Conservation (phyloP, 169 alveolate genomes). For the Plasmodium sp. region DNA sequence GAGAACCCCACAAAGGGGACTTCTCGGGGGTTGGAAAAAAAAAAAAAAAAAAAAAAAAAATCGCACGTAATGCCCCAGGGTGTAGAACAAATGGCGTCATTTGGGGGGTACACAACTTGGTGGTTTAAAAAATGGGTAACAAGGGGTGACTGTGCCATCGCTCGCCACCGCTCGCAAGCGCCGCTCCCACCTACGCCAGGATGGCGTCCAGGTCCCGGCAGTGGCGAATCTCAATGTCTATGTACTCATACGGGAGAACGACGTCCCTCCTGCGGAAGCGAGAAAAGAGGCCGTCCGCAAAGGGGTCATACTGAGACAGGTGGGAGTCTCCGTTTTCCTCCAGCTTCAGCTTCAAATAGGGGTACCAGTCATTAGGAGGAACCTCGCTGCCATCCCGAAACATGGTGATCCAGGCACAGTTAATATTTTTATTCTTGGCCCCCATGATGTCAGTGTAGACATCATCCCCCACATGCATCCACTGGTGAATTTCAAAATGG, state of each 20-base stretch:
- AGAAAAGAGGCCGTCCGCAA: slow-evolving; percentile 33
- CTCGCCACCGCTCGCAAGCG: background rate
- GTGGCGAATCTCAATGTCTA: slow-evolving; percentile 64
- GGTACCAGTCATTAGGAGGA: slow-evolving; percentile 36
- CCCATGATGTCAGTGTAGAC: slow-evolving; percentile 63
- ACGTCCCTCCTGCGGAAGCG: slow-evolving; percentile 17
- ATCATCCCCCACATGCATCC: slow-evolving; percentile 75
- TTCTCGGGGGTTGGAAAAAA: background rate
- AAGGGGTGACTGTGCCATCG: background rate
- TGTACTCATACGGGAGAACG: slow-evolving; percentile 31
- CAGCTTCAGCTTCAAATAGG: slow-evolving; percentile 61
- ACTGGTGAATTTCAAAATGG: slow-evolving; percentile 5
- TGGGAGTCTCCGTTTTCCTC: slow-evolving; percentile 6
- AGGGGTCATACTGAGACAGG: slow-evolving; percentile 29
- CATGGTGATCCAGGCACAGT: slow-evolving; percentile 73
- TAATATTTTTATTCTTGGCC: slow-evolving; percentile 47
- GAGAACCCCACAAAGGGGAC: background rate
- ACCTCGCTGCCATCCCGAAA: slow-evolving; percentile 56
- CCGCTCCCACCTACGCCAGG: background rate
- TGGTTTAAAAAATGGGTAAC: background rate
- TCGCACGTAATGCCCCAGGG: background rate
- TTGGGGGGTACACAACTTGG: background rate
- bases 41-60: too few species aligned
- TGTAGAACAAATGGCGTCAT: background rate
- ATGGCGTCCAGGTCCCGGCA: slow-evolving; percentile 50